Base-by-base conservation (phyloP, 1,139 yeast genomes). In the Saccharomyces hybrid region DNA sequence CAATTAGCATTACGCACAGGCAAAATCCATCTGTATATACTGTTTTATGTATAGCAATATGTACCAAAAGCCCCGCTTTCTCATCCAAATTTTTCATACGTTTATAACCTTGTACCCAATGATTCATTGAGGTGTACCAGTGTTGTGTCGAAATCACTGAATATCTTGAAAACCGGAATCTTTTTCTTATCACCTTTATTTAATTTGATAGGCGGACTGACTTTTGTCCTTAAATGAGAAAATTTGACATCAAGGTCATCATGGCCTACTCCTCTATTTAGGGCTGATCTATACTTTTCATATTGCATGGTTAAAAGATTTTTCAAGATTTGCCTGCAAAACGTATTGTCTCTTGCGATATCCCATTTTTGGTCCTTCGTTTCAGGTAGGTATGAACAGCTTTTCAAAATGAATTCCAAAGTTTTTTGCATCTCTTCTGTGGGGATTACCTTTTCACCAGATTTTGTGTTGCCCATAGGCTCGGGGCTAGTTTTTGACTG, bases 221-320 rank as follows among this genome's bases (percentile, higher is more conserved):
- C 23, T 23, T 13, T 16, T 47, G 41, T 16, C 7, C 13, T 47
- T 2, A 44, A 47, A n/a, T 23, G 26, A 3, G 46, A 19, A 2
- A 53, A 16, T 26, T 48, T 25, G 9, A 13, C n/a, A 5, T 50
- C 31, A 19, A 19, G 48, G 44, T 48, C 46, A 8, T 41, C 27
- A 27, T 42, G 28, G 3, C 19, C 13, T 29, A 41, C 46, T 29
- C 34, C 34, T 5, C 38, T 31, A n/a, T 16, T 47, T 5, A 32
- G 8, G 8, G 3, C 51, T 49, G 25, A 34, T 8, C 44, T 51
- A 19, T 49, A 49, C 47, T 63, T 65, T 46, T 64, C 62, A 54
- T 57, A 65, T 49, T 19, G 69, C 41, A 62, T 51, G 1, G 69
- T 60, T 14, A 68, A 49, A 16, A 67, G 28, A 52, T 68, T 68